Percentiles rank a stretch among this genome's conserved stretches.
Evolutionary conservation across 495 filamentous ascomycete genomes (phyloP).

Genomic region (Hypoxylon fragiforme): DNA sequence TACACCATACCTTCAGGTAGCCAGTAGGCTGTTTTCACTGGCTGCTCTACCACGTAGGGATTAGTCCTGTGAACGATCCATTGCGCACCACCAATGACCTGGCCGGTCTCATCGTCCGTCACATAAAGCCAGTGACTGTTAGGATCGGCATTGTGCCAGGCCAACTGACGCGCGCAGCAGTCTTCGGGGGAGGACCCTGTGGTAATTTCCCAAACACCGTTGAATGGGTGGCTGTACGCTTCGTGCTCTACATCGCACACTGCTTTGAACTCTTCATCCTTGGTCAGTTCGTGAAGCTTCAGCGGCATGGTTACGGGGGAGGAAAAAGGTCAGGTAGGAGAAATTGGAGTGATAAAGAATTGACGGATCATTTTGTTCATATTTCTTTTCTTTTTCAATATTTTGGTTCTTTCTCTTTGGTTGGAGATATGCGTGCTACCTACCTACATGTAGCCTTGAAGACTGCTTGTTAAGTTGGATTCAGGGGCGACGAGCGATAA

Average conservation of each 20-base stretch:
- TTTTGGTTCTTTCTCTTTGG: too few relatives aligned
- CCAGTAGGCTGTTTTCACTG: conserved; percentile 38
- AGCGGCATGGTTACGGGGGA: conserved; percentile 18
- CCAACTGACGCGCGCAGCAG: conserved; percentile 21
- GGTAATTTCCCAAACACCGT: conserved; percentile 31
- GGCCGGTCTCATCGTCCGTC: conserved; percentile 39
- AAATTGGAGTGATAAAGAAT: background rate
- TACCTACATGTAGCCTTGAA: too few relatives aligned
- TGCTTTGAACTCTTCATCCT: conserved; percentile 29
- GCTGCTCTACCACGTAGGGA: conserved; percentile 26
- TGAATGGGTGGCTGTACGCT: conserved; percentile 30
- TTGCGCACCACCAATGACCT: conserved; percentile 38
- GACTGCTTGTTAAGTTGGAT: too few relatives aligned
- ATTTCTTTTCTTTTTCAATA: too few relatives aligned
- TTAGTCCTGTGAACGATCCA: conserved; percentile 42
- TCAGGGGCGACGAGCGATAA: too few relatives aligned
- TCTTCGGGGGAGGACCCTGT: conserved; percentile 29
- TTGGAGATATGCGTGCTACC: too few relatives aligned
- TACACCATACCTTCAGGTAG: conserved; percentile 41
- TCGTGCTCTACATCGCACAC: conserved; percentile 20
- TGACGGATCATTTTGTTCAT: too few relatives aligned
- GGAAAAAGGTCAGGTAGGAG: background rate
- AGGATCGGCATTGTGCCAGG: conserved; percentile 29
- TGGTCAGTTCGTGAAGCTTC: conserved; percentile 32
- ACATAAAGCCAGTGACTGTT: conserved; percentile 38